These are phyloP conservation scores for Alternaria arborescens DNA, from an alignment of 2,329 filamentous ascomycete genomes.

Conservation along the genomic window DNA sequence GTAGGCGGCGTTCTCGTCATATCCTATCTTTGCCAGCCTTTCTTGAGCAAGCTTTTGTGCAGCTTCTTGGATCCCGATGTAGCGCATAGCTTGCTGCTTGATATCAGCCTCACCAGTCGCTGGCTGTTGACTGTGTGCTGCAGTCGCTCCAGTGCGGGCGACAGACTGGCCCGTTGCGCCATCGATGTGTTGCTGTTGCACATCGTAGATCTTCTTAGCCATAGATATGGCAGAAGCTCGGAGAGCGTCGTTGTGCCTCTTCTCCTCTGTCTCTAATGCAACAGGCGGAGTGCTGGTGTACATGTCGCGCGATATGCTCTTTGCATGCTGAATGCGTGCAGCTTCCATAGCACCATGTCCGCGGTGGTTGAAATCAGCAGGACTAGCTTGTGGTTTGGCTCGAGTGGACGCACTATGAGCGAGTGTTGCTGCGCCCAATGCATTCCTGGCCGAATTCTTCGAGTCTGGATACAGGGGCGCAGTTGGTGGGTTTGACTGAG, in stretches of 20 bases:
- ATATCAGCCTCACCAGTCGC: conserved; percentile 55
- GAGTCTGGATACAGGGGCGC: conserved; percentile 63
- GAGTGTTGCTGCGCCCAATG: conserved; percentile 75
- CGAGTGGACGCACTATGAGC: conserved; percentile 63
- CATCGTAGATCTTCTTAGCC: conserved; percentile 84
- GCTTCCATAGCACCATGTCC: conserved; percentile 64
- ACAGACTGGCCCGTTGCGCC: conserved; percentile 49
- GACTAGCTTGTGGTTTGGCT: conserved; percentile 25
- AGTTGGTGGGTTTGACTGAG: conserved; percentile 66
- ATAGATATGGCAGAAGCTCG: conserved; percentile 87
- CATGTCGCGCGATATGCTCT: conserved; percentile 76
- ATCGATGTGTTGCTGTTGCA: conserved; percentile 70
- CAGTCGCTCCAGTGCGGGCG: conserved; percentile 48
- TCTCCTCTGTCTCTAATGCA: conserved; percentile 75
- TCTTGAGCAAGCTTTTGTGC: conserved; percentile 88
- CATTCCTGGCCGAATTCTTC: conserved; percentile 69
- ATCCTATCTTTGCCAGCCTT: conserved; percentile 79
- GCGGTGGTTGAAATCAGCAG: conserved; percentile 48
- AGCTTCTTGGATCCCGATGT: conserved; percentile 78
- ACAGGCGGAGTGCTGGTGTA: conserved; percentile 80
- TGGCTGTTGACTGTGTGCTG: conserved; percentile 40
- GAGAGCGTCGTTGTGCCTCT: conserved; percentile 74
- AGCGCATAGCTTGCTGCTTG: conserved; percentile 61
- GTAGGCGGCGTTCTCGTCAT: conserved; percentile 72
- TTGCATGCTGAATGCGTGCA: conserved; percentile 71